Conservation (phyloP, 2,329 filamentous ascomycete genomes). For the Sarocladiaceae sp. region DNA sequence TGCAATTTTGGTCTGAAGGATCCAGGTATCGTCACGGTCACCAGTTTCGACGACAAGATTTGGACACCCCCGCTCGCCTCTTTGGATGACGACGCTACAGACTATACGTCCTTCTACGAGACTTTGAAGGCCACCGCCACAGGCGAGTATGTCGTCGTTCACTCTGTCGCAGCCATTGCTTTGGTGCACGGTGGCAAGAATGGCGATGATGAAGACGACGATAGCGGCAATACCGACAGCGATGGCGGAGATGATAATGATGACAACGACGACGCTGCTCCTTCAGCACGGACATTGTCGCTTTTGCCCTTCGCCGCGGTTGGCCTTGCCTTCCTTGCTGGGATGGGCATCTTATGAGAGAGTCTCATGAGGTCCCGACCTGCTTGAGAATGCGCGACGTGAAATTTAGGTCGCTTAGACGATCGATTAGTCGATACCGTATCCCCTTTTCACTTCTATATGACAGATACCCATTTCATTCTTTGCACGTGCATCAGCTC, state of each 20-base stretch:
- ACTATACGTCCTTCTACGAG: background rate
- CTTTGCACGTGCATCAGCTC: no score
- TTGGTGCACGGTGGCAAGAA: background rate
- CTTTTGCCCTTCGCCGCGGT: background rate
- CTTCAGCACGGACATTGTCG: background rate
- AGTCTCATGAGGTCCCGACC: background rate
- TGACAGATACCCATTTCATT: no score
- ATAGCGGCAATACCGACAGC: background rate
- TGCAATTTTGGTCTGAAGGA: background rate
- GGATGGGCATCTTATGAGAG: conserved; percentile 1
- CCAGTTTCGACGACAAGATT: background rate
- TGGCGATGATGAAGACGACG: background rate
- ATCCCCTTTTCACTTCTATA: no score
- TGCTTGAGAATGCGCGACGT: background rate
- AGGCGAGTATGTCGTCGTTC: background rate
- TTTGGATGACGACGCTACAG: background rate
- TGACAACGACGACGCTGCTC: background rate
- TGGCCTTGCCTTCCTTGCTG: background rate
- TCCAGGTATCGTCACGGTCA: background rate
- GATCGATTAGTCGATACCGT: no score
- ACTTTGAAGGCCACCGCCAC: background rate
- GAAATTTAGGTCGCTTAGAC: background rate
- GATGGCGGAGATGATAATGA: background rate
- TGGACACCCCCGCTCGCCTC: background rate
- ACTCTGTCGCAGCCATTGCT: background rate